Evolutionary conservation across 2,329 filamentous ascomycete genomes (phyloP).

Genomic region (Eurotiales sp.): DNA sequence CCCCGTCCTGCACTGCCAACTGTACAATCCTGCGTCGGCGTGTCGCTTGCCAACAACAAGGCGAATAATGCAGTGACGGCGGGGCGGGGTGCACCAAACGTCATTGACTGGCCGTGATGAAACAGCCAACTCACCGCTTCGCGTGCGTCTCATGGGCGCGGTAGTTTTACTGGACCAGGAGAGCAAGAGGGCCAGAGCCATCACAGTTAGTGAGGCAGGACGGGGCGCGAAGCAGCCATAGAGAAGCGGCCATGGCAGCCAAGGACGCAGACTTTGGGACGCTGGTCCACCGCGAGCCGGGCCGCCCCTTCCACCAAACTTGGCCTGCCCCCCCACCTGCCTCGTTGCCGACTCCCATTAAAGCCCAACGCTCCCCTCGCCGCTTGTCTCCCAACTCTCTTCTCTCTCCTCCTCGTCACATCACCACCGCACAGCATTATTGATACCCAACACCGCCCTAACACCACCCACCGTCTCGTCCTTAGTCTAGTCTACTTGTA

Average conservation of each 20-base stretch:
- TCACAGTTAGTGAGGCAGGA: neutral
- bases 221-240: neutral
- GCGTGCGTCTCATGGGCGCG: neutral
- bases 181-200: too few species aligned
- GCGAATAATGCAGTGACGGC: neutral
- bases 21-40: conserved; percentile 7
- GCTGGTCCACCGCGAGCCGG: conserved; percentile 16
- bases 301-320: conserved; percentile 12
- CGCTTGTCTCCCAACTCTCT: conserved; percentile 4
- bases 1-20: conserved; percentile 13
- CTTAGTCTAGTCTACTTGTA: neutral
- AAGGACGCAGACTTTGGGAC: conserved; percentile 2
- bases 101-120: conserved; percentile 4
- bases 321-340: neutral
- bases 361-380: conserved; percentile 14
- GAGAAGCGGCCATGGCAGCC: conserved; percentile 10
- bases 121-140: conserved; percentile 12
- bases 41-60: neutral
- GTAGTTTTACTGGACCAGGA: neutral
- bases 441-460: conserved; percentile 11
- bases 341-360: conserved; percentile 7
- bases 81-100: neutral
- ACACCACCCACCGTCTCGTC: neutral
- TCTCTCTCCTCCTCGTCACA: conserved; percentile 7
- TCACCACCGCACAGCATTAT: too few species aligned